Evolutionary conservation across 2,329 filamentous ascomycete genomes (phyloP).

Genomic region (Talaromyces verruculosus): DNA sequence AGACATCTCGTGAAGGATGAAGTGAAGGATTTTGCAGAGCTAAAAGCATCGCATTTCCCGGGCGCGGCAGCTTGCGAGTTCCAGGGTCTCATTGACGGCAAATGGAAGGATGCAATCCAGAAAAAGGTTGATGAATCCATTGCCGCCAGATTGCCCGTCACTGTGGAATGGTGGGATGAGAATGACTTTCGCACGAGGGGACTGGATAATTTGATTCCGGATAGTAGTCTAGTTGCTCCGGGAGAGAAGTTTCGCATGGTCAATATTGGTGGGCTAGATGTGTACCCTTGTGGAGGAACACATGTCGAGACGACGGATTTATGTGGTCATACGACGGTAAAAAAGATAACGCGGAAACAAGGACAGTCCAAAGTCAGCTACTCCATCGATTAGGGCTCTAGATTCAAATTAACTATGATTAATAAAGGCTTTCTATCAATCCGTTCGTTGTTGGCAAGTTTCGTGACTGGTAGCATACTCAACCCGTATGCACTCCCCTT

Average conservation of each 20-base stretch:
- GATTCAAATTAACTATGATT: background rate
- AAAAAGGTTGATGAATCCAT: conserved; percentile 32
- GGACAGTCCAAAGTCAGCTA: conserved; percentile 33
- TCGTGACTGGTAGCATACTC: background rate
- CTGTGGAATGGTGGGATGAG: conserved; percentile 30
- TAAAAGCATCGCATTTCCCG: conserved; percentile 34
- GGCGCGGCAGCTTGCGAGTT: conserved; percentile 32
- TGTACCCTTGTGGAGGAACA: conserved; percentile 35
- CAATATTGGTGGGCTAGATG: conserved; percentile 32
- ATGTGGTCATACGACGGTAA: conserved; percentile 29
- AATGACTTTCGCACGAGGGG: conserved; percentile 16
- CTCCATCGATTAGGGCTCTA: conserved; percentile 6
- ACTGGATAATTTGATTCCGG: conserved; percentile 25
- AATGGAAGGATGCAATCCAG: conserved; percentile 33
- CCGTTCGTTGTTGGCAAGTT: background rate
- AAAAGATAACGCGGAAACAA: conserved; percentile 34
- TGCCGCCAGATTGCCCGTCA: conserved; percentile 26
- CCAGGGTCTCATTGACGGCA: conserved; percentile 31
- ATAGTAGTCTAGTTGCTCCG: conserved; percentile 24
- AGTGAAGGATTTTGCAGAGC: conserved; percentile 28
- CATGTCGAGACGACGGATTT: conserved; percentile 29
- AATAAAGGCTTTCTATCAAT: background rate
- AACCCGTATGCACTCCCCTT: background rate
- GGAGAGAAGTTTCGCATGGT: conserved; percentile 26
- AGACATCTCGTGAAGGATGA: conserved; percentile 24